Conservation (phyloP, 1,284 basidiomycete genomes). For the Cutaneotrichosporon sp. region DNA sequence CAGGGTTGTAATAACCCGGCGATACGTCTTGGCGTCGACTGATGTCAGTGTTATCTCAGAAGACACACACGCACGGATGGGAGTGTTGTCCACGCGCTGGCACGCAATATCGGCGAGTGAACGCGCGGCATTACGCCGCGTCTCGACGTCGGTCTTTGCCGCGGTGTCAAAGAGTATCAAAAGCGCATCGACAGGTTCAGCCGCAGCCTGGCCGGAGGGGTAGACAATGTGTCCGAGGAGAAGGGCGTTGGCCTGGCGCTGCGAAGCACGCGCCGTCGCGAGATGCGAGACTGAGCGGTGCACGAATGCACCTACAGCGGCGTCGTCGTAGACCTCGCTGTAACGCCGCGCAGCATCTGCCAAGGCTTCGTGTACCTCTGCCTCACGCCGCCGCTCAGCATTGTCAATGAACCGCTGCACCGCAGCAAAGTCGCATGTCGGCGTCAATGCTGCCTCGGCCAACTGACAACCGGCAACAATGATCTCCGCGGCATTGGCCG, state of each 20-base stretch:
- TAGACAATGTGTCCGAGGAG: conserved; percentile 72
- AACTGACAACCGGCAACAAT: conserved; percentile 68
- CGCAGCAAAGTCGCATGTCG: conserved; percentile 17
- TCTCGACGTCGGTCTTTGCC: conserved; percentile 44
- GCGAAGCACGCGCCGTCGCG: conserved; percentile 49
- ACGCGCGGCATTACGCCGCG: conserved; percentile 33
- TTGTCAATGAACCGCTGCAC: conserved; percentile 53
- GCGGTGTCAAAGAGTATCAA: conserved; percentile 25
- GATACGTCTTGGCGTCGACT: conserved; percentile 17
- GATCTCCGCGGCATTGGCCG: conserved; percentile 67
- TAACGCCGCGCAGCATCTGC: conserved; percentile 59
- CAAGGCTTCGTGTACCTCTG: conserved; percentile 68
- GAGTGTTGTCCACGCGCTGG: conserved; percentile 5
- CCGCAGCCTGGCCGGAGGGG: conserved; percentile 32
- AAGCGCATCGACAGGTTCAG: conserved; percentile 20
- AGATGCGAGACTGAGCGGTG: conserved; percentile 65
- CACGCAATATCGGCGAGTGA: conserved; percentile 29
- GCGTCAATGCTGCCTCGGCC: conserved; percentile 62
- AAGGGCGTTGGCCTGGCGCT: conserved; percentile 69
- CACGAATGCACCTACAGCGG: conserved; percentile 25
- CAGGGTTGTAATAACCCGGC: conserved; percentile 31
- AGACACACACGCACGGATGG: conserved; percentile 19
- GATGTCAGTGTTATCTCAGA: neutral
- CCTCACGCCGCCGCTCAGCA: conserved; percentile 64
- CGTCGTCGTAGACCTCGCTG: conserved; percentile 53